A percentile compares a stretch with the other conserved stretches of the same genome.
These are phyloP conservation scores for Escovopsis weberi DNA, from an alignment of 2,329 filamentous ascomycete species.

Conservation along the genomic window DNA sequence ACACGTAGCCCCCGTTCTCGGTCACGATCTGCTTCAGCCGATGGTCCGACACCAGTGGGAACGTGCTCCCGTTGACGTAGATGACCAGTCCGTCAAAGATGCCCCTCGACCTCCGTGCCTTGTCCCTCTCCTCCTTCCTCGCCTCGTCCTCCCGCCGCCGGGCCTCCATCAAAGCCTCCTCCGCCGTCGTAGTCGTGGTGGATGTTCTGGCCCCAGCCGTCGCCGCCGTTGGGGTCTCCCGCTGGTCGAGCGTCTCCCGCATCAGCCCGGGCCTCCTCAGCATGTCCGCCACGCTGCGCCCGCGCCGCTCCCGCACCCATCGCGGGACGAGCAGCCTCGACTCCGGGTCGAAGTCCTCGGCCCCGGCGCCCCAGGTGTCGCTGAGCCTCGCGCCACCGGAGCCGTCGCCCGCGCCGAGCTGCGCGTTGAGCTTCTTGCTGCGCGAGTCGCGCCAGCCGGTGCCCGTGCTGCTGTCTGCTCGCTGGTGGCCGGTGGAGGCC, in stretches of 20 bases:
- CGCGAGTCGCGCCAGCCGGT: constrained; percentile 59
- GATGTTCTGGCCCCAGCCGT: too few relatives aligned
- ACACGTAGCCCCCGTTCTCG: constrained; percentile 57
- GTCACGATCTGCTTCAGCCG: constrained; percentile 66
- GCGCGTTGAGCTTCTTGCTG: constrained; percentile 51
- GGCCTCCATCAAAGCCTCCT: constrained; percentile 9
- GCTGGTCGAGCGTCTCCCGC: constrained; percentile 4
- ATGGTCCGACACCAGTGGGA: constrained; percentile 71
- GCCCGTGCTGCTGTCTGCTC: constrained; percentile 50
- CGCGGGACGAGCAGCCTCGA: constrained; percentile 29
- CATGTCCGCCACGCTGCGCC: constrained; percentile 39
- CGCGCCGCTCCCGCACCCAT: constrained; percentile 23
- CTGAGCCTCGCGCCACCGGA: constrained; percentile 44
- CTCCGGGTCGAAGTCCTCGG: constrained; percentile 36
- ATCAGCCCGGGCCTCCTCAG: constrained; percentile 26
- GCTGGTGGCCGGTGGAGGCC: constrained; percentile 64
- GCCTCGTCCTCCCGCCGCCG: constrained; percentile 35
- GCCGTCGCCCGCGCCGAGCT: constrained; percentile 43
- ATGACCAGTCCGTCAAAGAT: constrained; percentile 61
- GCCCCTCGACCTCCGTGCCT: constrained; percentile 12
- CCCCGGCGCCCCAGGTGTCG: constrained; percentile 52
- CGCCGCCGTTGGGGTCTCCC: too few relatives aligned
- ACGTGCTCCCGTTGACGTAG: constrained; percentile 80
- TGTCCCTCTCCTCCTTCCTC: constrained; percentile 20
- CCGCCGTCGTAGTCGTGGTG: neutral